These are phyloP conservation scores for Aspergillus nanangensis DNA, from an alignment of 495 filamentous ascomycete genomes.

Conservation along the genomic window DNA sequence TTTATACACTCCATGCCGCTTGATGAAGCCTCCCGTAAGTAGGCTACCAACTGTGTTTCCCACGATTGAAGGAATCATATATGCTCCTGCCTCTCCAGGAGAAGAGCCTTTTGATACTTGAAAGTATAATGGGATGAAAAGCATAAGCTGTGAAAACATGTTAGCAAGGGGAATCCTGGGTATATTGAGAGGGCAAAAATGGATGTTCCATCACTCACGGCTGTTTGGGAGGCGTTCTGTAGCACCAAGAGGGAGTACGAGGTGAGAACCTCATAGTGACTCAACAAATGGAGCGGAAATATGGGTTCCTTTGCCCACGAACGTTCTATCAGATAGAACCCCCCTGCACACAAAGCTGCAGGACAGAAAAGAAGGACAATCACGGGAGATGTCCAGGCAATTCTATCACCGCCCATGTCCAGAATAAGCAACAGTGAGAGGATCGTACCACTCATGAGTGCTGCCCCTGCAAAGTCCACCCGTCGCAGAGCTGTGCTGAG, in stretches of 20 bases:
- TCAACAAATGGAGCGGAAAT: constrained; percentile 52
- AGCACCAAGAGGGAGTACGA: constrained; percentile 46
- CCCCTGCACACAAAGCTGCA: neutral
- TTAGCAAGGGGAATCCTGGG: too few relatives aligned
- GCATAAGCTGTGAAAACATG: too few relatives aligned
- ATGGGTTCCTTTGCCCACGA: constrained; percentile 52
- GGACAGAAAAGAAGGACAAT: constrained; percentile 34
- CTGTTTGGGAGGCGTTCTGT: constrained; percentile 43
- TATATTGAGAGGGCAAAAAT: too few relatives aligned
- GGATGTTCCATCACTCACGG: too few relatives aligned
- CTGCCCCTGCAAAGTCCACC: too few relatives aligned
- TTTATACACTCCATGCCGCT: constrained; percentile 55
- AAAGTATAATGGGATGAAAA: constrained; percentile 60
- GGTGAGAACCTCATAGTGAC: constrained; percentile 43
- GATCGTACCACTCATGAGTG: too few relatives aligned
- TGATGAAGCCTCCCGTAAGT: constrained; percentile 49
- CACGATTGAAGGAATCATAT: constrained; percentile 57
- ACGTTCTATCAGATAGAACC: constrained; percentile 25
- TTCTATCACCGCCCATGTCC: too few relatives aligned
- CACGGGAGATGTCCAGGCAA: constrained; percentile 41
- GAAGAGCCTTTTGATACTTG: constrained; percentile 51
- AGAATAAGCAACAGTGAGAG: too few relatives aligned
- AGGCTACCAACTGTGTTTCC: constrained; percentile 60
- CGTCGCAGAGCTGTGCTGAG: too few relatives aligned
- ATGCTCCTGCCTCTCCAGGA: constrained; percentile 49